Evolutionary conservation across 805 yeast genomes (phyloP).

Genomic region (Candida boidinii): DNA sequence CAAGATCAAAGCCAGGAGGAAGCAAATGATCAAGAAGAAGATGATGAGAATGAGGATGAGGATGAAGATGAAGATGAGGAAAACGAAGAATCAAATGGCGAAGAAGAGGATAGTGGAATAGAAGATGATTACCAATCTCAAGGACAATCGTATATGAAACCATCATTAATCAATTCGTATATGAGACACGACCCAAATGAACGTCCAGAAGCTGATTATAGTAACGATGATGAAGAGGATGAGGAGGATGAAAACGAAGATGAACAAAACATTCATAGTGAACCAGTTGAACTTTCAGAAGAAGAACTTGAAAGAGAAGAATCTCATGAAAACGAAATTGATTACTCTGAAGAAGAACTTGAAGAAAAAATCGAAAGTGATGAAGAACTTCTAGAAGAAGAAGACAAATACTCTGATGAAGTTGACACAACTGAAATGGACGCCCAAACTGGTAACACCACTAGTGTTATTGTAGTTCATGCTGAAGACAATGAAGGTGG

Average conservation of each 20-base stretch:
- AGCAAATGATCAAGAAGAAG: conserved; percentile 1
- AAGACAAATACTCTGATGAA: background rate
- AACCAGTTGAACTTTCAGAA: conserved; percentile 4
- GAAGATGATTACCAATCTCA: conserved; percentile 5
- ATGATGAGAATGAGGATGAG: background rate
- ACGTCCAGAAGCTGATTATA: too few relatives aligned
- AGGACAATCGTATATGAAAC: too few relatives aligned
- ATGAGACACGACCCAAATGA: too few relatives aligned
- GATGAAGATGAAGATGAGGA: background rate
- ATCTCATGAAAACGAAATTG: conserved; percentile 1
- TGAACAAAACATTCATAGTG: conserved; percentile 11
- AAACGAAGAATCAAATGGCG: conserved; percentile 4
- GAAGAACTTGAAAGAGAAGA: conserved; percentile 1
- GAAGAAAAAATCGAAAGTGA: conserved; percentile 1
- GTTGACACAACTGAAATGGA: too few relatives aligned
- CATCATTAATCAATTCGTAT: too few relatives aligned
- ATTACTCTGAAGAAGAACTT: background rate
- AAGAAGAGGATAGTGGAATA: conserved; percentile 7
- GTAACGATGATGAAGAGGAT: conserved; percentile 5
- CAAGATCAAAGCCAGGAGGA: background rate
- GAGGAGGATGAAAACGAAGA: conserved; percentile 5
- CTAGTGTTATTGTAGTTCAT: too few relatives aligned
- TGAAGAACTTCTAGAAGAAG: conserved; percentile 1
- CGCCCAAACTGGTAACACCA: too few relatives aligned
- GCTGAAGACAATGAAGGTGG: conserved; percentile 8